phyloP scores from a whole-genome alignment of 2,329 filamentous ascomycete species.

The Penicillium olsonii region DNA sequence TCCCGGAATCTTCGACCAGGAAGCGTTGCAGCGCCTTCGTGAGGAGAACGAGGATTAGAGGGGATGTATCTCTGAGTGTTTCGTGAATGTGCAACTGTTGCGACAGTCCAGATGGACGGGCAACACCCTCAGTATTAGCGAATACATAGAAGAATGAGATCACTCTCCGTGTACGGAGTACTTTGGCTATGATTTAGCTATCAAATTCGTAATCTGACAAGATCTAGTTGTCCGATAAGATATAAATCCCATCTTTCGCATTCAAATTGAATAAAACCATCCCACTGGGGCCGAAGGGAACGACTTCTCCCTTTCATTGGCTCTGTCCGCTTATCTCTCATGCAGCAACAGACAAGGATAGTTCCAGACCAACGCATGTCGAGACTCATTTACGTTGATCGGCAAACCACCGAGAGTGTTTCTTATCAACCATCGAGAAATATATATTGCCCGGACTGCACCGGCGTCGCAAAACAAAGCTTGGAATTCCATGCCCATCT shows the following conservation, averaged over 20 bases:
- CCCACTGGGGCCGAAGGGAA: neutral
- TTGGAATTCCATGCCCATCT: neutral
- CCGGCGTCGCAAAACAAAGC: neutral
- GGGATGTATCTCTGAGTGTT: too few species aligned
- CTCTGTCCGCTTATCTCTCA: neutral
- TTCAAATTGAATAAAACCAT: neutral
- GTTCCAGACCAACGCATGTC: neutral
- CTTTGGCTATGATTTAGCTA: neutral
- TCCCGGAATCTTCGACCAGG: conserved; percentile 3
- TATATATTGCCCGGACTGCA: too few species aligned
- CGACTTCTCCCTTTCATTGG: neutral
- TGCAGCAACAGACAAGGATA: neutral
- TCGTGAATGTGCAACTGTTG: too few species aligned
- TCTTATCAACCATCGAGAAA: neutral
- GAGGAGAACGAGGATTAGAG: neutral
- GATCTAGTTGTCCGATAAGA: neutral
- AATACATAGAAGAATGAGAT: neutral
- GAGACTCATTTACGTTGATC: neutral
- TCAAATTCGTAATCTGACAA: neutral
- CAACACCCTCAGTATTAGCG: too few species aligned
- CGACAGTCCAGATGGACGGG: too few species aligned
- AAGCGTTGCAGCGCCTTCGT: neutral
- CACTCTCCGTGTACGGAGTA: neutral
- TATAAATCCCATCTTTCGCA: neutral
- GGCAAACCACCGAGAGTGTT: neutral